A percentile compares a stretch with the other conserved stretches of the same genome.
phyloP scores from a whole-genome alignment of 495 filamentous ascomycete genomes.

The Hypoxylon intermedium region DNA sequence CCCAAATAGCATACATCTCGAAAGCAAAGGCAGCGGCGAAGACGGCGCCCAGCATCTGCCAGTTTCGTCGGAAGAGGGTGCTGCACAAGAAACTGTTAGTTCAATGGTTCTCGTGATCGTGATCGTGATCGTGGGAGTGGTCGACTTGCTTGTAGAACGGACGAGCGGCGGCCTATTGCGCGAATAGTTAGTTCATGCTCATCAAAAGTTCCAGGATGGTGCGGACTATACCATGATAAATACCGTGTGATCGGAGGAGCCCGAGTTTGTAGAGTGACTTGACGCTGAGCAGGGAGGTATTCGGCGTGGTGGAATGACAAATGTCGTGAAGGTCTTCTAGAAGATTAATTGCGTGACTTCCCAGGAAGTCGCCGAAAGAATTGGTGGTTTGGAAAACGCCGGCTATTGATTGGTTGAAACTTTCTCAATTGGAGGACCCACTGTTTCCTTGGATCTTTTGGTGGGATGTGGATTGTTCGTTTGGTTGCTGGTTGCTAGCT shows the following conservation, averaged over 20 bases:
- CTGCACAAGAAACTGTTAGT: slow-evolving; percentile 58
- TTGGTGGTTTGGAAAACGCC: slow-evolving; percentile 36
- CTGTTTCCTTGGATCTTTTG: slow-evolving; percentile 8
- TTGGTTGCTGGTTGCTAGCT: too few relatives aligned
- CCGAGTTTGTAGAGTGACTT: not conserved
- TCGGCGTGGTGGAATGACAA: slow-evolving; percentile 8
- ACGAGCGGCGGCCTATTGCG: slow-evolving; percentile 51
- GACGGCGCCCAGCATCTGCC: slow-evolving; percentile 81
- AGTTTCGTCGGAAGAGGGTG: slow-evolving; percentile 82
- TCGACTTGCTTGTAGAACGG: slow-evolving; percentile 82
- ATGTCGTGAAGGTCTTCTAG: slow-evolving; percentile 11
- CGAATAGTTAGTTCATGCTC: slow-evolving; percentile 38
- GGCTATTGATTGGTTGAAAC: slow-evolving; percentile 51
- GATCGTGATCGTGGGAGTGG: slow-evolving; percentile 26
- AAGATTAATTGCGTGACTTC: slow-evolving; percentile 23
- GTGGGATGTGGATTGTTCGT: slow-evolving; percentile 19
- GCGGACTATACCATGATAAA: slow-evolving; percentile 49
- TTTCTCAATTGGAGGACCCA: slow-evolving; percentile 27
- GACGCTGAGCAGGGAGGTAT: not conserved
- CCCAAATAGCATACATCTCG: slow-evolving; percentile 74
- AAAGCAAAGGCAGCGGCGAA: slow-evolving; percentile 89
- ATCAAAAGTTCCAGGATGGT: not conserved
- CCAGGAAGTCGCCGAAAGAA: slow-evolving; percentile 28
- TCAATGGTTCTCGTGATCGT: slow-evolving; percentile 29
- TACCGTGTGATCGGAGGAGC: slow-evolving; percentile 5